phyloP scores from a whole-genome alignment of 1,139 yeast genomes.

The Saccharomyces hybrid region DNA sequence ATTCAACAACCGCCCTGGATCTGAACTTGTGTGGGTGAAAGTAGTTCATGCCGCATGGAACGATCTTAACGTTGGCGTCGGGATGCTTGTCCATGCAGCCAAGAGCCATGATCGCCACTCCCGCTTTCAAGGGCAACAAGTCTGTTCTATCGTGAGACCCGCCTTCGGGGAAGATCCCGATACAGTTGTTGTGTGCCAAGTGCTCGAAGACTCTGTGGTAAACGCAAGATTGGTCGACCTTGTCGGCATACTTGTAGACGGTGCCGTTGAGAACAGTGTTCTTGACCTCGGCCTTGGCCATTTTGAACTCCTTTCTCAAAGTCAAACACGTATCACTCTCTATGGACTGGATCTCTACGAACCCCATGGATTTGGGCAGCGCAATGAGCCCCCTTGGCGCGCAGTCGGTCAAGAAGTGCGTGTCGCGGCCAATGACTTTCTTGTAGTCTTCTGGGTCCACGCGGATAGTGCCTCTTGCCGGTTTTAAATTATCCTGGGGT shows the following conservation, averaged over 20 bases:
- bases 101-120: constrained; percentile 75
- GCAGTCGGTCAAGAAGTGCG: constrained; percentile 62
- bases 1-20: constrained; percentile 81
- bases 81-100: constrained; percentile 63
- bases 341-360: constrained; percentile 61
- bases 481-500: constrained; percentile 72
- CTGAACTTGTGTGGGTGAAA: constrained; percentile 71
- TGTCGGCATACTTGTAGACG: constrained; percentile 63
- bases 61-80: constrained; percentile 47
- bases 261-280: constrained; percentile 47
- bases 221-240: constrained; percentile 77
- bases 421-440: constrained; percentile 54
- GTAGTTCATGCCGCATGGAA: constrained; percentile 72
- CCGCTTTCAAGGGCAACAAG: constrained; percentile 66
- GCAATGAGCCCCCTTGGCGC: constrained; percentile 63
- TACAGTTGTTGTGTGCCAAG: constrained; percentile 66
- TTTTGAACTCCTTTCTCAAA: constrained; percentile 67
- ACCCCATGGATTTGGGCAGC: constrained; percentile 73
- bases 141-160: constrained; percentile 65
- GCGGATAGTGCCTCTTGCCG: constrained; percentile 53
- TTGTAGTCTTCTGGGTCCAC: constrained; percentile 44
- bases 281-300: constrained; percentile 37
- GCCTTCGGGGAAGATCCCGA: constrained; percentile 94
- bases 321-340: constrained; percentile 65
- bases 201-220: constrained; percentile 78